Conservation (phyloP, 306 rosid genomes). For the Vigna hirtella region DNA sequence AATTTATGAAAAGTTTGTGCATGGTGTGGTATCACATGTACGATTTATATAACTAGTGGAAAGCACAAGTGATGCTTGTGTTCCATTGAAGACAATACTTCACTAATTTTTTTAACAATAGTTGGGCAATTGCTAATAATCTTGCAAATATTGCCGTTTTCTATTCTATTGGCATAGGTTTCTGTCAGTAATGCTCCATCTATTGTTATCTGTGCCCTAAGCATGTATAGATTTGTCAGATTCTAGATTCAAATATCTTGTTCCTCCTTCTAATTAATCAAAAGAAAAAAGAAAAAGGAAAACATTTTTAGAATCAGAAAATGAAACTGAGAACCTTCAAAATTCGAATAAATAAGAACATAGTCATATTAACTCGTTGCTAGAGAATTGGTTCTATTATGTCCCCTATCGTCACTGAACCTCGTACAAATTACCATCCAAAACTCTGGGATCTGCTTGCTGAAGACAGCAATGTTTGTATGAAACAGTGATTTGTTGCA, state of each 20-base stretch:
- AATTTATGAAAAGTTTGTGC: background rate
- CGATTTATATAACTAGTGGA: background rate
- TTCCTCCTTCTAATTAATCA: too few relatives aligned
- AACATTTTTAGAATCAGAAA: too few relatives aligned
- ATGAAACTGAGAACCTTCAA: too few relatives aligned
- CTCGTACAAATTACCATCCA: too few relatives aligned
- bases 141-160: background rate
- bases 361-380: too few relatives aligned
- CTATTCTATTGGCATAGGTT: background rate
- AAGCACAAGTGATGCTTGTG: conserved; percentile 6
- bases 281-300: too few relatives aligned
- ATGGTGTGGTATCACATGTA: conserved; percentile 9
- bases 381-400: too few relatives aligned
- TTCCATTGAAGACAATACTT: background rate
- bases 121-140: background rate
- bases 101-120: background rate
- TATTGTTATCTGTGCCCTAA: background rate
- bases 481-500: too few relatives aligned
- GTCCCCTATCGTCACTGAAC: too few relatives aligned
- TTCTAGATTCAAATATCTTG: background rate
- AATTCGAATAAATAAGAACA: too few relatives aligned
- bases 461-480: too few relatives aligned
- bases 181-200: background rate
- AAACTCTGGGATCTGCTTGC: too few relatives aligned
- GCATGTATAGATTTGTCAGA: conserved; percentile 3